Conservation (phyloP, 352 stramenopile species). For the Labyrinthula sp. region DNA sequence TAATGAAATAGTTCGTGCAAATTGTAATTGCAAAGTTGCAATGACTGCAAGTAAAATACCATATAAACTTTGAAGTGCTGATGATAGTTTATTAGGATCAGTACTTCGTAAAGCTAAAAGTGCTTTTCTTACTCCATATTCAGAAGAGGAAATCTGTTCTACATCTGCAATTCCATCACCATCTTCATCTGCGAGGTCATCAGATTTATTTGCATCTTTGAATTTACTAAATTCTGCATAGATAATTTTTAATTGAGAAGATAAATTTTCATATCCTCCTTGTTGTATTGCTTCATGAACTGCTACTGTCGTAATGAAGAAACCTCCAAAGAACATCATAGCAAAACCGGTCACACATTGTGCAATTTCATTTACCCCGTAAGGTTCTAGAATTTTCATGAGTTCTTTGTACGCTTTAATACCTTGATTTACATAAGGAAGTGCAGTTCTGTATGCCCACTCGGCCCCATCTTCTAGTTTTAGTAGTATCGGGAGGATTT, state of each 20-base stretch:
- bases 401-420: conserved; percentile 12
- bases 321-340: conserved; percentile 49
- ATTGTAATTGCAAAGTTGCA: conserved; percentile 46
- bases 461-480: conserved; percentile 16
- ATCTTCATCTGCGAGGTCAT: conserved; percentile 32
- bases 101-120: conserved; percentile 44
- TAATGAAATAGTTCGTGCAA: conserved; percentile 42
- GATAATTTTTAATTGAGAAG: conserved; percentile 25
- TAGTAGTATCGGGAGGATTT: conserved; percentile 20
- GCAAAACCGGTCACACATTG: conserved; percentile 34
- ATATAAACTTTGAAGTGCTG: conserved; percentile 40
- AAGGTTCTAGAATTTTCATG: conserved; percentile 12
- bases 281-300: conserved; percentile 37
- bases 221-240: conserved; percentile 36
- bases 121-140: conserved; percentile 41
- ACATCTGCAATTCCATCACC: conserved; percentile 40
- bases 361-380: conserved; percentile 25
- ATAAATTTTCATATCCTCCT: conserved; percentile 9
- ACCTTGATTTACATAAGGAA: conserved; percentile 5
- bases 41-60: conserved; percentile 43
- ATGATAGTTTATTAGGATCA: conserved; percentile 42
- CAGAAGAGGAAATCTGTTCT: conserved; percentile 36
- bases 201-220: conserved; percentile 42
- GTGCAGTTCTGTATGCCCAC: neutral
- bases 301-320: conserved; percentile 46